These are phyloP conservation scores for Trametes meyenii DNA, from an alignment of 768 basidiomycete genomes.

Conservation along the genomic window DNA sequence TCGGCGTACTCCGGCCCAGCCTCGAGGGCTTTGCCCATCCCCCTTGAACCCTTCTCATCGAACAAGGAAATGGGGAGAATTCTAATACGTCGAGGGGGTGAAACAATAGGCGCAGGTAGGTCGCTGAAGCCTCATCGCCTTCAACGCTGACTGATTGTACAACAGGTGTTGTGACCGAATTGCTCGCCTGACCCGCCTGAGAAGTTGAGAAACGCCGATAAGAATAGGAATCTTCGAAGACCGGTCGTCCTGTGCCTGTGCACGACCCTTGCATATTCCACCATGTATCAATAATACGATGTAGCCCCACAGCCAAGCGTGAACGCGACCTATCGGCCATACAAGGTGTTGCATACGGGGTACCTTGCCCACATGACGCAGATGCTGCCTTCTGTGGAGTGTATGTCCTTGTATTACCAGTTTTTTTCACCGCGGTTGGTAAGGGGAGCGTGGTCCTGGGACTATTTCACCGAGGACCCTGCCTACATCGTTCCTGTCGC, in stretches of 20 bases:
- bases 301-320: neutral
- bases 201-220: neutral
- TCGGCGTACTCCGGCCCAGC: slow-evolving; percentile 51
- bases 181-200: slow-evolving; percentile 23
- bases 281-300: neutral
- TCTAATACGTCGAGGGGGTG: slow-evolving; percentile 83
- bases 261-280: slow-evolving; percentile 9
- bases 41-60: slow-evolving; percentile 79
- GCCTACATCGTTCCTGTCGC: too few relatives aligned
- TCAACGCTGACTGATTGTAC: neutral
- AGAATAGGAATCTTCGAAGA: neutral
- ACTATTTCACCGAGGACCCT: too few relatives aligned
- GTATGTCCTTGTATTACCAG: too few relatives aligned
- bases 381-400: too few relatives aligned
- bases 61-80: slow-evolving; percentile 98
- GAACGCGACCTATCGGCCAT: too few relatives aligned
- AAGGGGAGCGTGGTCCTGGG: too few relatives aligned
- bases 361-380: too few relatives aligned
- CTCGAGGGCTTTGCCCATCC: slow-evolving; percentile 59
- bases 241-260: neutral
- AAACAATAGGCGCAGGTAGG: slow-evolving; percentile 88
- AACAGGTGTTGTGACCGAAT: slow-evolving; percentile 23
- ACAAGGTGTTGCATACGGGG: too few relatives aligned
- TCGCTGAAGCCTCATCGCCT: neutral
- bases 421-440: too few relatives aligned